These are phyloP conservation scores for Pyricularia sp. DNA, from an alignment of 2,329 filamentous ascomycete species.

Conservation along the genomic window DNA sequence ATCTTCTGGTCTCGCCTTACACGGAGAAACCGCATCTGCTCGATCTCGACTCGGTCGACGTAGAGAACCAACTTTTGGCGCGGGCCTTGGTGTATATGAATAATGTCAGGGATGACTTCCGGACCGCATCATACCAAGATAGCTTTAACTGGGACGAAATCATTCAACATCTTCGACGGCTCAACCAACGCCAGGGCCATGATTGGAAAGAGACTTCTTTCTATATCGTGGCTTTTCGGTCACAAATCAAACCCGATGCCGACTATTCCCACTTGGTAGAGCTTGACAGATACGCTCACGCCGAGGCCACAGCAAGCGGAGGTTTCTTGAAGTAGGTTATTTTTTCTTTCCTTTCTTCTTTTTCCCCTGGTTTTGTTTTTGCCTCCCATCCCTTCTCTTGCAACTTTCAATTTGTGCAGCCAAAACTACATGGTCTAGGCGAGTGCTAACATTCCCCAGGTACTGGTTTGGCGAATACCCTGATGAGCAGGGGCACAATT, in stretches of 20 bases:
- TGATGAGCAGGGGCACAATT: constrained; percentile 60
- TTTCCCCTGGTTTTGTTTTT: neutral
- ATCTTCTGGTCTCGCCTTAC: constrained; percentile 68
- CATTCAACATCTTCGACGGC: constrained; percentile 44
- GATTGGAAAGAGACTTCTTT: constrained; percentile 56
- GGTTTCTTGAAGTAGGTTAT: constrained; percentile 67
- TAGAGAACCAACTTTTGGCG: constrained; percentile 60
- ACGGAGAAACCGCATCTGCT: constrained; percentile 61
- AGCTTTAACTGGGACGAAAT: constrained; percentile 70
- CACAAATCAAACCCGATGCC: constrained; percentile 56
- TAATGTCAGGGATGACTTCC: constrained; percentile 60
- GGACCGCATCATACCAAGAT: constrained; percentile 61
- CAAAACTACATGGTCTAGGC: neutral
- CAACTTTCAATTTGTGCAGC: neutral
- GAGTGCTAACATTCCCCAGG: constrained; percentile 23
- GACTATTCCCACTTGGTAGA: constrained; percentile 59
- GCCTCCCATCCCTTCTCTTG: neutral
- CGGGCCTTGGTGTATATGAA: constrained; percentile 58
- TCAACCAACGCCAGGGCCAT: constrained; percentile 37
- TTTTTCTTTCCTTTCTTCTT: too few species aligned
- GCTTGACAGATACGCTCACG: constrained; percentile 70
- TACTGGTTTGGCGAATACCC: constrained; percentile 77
- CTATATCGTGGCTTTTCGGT: constrained; percentile 81
- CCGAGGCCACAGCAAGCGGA: constrained; percentile 69
- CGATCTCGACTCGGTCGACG: constrained; percentile 57